Evolutionary conservation across 129 eudicot genomes (phyloP), one percentile per base, ranked within the genome.

Genomic region (Flaveria sonorensis): DNA sequence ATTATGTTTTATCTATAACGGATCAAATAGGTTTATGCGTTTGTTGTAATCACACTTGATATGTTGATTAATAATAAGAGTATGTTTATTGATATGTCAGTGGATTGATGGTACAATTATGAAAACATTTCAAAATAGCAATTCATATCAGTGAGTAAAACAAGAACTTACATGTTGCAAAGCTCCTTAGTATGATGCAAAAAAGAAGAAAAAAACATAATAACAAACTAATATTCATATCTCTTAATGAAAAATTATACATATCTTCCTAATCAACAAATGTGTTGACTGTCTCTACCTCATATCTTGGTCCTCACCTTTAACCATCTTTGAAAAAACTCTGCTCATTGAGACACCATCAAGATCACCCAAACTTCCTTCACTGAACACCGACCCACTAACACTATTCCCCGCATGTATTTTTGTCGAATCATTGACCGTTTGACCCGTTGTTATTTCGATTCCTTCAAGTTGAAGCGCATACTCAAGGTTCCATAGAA

Each of bases 271-370:
- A 51, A 20, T 59, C 71, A 50, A 63, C 71, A 50, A 42, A 67
- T 24, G 46, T 32, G 15, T 52, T 1, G 14, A 61, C 36, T 24
- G 24, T 19, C 6, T 59, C 80, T 32, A 86, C 83, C 86, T 79
- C 86, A 82, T 83, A 47, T 86, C 93, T 76, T 81, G 69, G 14
- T 80, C 50, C 28, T 80, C 84, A 82, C 82, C 84, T 82, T 75
- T 87, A 61, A 83, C 85, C 96, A 90, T 85, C 57, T 87, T 68
- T 2, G 92, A 87, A 77, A 90, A 90, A 60, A 90, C 96, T 57
- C 68, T 85, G 69, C 87, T 87, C 90, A 87, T 85, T 21, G 96
- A 90, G 75, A 79, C 78, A 74, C 85, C 89, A 72, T 71, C 89
- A 79, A 90, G 67, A 75, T 90, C 89, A 62, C 82, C 89, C 6